Base-by-base conservation (phyloP, 805 yeast genomes). In the Candida gorgasii region DNA sequence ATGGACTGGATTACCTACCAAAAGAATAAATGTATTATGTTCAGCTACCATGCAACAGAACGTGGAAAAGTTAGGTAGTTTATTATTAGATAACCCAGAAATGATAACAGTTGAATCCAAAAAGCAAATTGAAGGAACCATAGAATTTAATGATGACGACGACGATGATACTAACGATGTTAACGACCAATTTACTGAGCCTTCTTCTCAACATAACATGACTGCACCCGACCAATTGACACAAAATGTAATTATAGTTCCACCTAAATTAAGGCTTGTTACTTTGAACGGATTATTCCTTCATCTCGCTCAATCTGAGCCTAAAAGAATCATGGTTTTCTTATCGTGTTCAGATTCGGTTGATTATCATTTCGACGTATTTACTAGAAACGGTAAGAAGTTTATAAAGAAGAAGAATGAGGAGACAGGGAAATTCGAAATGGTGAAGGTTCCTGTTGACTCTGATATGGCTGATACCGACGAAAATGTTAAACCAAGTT, bases 331-430 rank as follows among this genome's bases (percentile, higher is more conserved):
- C 1, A 83, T 93, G 59, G 89, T 93, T 0, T 93, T 93, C 61
- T 76, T 90, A 50, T 86, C 97, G 11, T 92, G 99, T 67, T 82
- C 98, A 0, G 98, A 92, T 59, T 86, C 96, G n/a, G 98, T 95
- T 16, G 90, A 93, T 52, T 93, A 86, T 69, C 97, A 93, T 64
- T 89, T 81, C 62, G 76, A 79, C 35, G 84, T 81, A 0, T 80
- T 95, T 51, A 75, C 86, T 1, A 72, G 84, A 43, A 76, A 72
- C 34, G 87, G 88, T 3, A 62, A 64, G 37, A 60, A 62, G 30
- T 57, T 68, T 16, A 48, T 57, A 38, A 65, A 65, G 36, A 56
- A 64, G 52, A 48, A 59, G 49, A 51, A 62, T 36, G 51, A 60
- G 39, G 60, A 62, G 44, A 39, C 52, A 35, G 49, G 53, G 6